Conservation (phyloP, 495 filamentous ascomycete species). For the Aspergillus sparsus region DNA sequence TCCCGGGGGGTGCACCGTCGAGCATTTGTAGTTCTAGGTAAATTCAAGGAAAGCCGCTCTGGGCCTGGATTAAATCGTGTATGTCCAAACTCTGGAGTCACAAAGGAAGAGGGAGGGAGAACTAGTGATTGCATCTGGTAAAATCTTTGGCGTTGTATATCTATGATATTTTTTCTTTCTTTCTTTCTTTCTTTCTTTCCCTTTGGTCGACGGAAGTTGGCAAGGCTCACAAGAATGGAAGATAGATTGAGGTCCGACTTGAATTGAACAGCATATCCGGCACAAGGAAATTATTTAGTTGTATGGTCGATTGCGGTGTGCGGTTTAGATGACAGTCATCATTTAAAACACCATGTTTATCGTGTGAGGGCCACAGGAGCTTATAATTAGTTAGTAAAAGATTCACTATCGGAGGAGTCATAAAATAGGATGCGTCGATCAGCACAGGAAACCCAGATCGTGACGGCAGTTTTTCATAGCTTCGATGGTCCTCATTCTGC, state of each 20-base stretch:
- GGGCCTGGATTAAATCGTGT: constrained; percentile 53
- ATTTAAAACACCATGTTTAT: constrained; percentile 28
- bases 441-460: constrained; percentile 45
- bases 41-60: constrained; percentile 68
- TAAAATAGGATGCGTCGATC: constrained; percentile 47
- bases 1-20: constrained; percentile 66
- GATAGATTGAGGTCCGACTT: constrained; percentile 22
- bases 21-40: constrained; percentile 68
- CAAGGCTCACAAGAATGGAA: constrained; percentile 31
- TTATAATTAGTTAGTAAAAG: constrained; percentile 41
- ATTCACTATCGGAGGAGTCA: constrained; percentile 50
- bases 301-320: constrained; percentile 19
- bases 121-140: constrained; percentile 53
- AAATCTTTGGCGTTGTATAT: neutral
- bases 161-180: neutral
- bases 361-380: constrained; percentile 35
- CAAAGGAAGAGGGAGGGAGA: constrained; percentile 48
- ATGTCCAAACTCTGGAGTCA: constrained; percentile 45
- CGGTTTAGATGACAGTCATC: constrained; percentile 34
- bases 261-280: constrained; percentile 41
- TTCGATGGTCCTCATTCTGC: constrained; percentile 43
- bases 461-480: constrained; percentile 48
- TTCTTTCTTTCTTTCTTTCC: constrained; percentile 1
- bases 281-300: constrained; percentile 15
- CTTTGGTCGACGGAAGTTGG: constrained; percentile 5